Percentiles rank a stretch among this genome's conserved stretches.
These are phyloP conservation scores for Rosa lucieae DNA, from an alignment of 306 rosid genomes.

Conservation along the genomic window DNA sequence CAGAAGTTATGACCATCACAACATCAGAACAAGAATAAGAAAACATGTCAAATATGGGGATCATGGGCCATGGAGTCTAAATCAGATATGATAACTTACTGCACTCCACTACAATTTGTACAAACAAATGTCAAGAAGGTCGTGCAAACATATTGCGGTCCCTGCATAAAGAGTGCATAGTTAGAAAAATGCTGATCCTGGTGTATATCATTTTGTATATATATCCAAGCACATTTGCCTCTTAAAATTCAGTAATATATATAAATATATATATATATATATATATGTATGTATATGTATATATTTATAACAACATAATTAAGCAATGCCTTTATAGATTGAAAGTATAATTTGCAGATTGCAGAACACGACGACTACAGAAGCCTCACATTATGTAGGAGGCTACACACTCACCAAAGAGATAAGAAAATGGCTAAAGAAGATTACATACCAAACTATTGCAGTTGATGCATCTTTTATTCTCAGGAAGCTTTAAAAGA, in stretches of 20 bases:
- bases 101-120: conserved; percentile 94
- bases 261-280: neutral
- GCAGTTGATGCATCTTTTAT: conserved; percentile 89
- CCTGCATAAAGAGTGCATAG: conserved; percentile 49
- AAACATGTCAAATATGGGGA: conserved; percentile 1
- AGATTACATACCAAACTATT: conserved; percentile 61
- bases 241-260: neutral
- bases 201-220: neutral
- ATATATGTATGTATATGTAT: too few species aligned
- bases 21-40: neutral
- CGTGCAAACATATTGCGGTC: conserved; percentile 92
- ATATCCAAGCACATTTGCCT: neutral
- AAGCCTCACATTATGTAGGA: neutral
- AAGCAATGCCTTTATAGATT: neutral
- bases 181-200: conserved; percentile 1
- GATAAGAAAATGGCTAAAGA: neutral
- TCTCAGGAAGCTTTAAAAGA: conserved; percentile 70
- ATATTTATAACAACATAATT: neutral
- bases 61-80: neutral
- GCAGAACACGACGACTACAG: neutral
- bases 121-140: conserved; percentile 84
- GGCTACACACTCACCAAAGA: neutral
- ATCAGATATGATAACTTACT: conserved; percentile 47
- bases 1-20: neutral
- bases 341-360: neutral